Conservation (phyloP, 192 early-diverging fungal species). For the Borealophlyctis nickersoniae region DNA sequence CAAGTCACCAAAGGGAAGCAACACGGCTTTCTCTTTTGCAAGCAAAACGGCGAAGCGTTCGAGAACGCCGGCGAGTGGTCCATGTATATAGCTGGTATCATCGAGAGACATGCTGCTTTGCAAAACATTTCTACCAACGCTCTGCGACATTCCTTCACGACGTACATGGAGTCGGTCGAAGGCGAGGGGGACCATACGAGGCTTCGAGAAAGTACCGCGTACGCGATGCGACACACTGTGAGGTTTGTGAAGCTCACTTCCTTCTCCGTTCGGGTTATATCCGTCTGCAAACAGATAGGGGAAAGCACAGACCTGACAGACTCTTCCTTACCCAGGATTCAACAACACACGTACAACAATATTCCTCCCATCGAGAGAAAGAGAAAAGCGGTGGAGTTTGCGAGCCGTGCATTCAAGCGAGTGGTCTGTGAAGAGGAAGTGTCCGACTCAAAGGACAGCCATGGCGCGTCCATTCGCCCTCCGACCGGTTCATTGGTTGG, state of each 20-base stretch:
- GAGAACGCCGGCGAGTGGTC: constrained; percentile 7
- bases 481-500: constrained; percentile 11
- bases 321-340: constrained; percentile 3
- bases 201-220: constrained; percentile 2
- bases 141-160: constrained; percentile 9
- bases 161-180: neutral
- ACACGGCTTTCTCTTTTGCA: constrained; percentile 19
- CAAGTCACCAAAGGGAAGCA: neutral
- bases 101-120: neutral
- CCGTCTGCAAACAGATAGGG: too few species aligned
- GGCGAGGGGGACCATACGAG: constrained; percentile 1
- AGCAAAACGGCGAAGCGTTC: constrained; percentile 6
- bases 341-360: constrained; percentile 12
- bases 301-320: too few species aligned
- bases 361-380: constrained; percentile 2
- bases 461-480: too few species aligned
- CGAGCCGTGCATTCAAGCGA: constrained; percentile 6
- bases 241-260: neutral
- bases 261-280: too few species aligned
- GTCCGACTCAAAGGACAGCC: too few species aligned
- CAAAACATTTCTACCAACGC: neutral
- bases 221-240: constrained; percentile 14
- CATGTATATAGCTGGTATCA: neutral
- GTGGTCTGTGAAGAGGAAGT: too few species aligned
- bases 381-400: constrained; percentile 11